Evolutionary conservation across 2,329 filamentous ascomycete genomes (phyloP).

Genomic region (Fusarium cicatricum): DNA sequence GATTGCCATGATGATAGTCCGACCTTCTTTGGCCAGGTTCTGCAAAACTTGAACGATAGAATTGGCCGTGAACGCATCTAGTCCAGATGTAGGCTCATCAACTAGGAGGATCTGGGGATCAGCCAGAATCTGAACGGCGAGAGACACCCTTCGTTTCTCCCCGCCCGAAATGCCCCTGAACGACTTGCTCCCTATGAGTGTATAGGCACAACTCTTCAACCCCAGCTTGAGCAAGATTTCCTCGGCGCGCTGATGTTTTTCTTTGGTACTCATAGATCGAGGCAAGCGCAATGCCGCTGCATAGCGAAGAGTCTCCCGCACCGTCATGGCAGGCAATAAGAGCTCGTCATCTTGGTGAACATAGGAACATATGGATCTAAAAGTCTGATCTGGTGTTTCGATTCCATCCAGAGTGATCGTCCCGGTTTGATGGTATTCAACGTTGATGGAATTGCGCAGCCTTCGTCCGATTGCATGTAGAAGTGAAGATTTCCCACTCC

Average conservation of each 20-base stretch:
- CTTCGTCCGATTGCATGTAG: slow-evolving; percentile 75
- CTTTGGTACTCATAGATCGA: slow-evolving; percentile 69
- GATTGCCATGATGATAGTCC: slow-evolving; percentile 76
- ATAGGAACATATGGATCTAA: slow-evolving; percentile 75
- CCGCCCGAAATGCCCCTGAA: slow-evolving; percentile 81
- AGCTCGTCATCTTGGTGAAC: slow-evolving; percentile 81
- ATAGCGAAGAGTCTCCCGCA: slow-evolving; percentile 75
- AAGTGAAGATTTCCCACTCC: slow-evolving; percentile 76
- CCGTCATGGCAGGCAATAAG: slow-evolving; percentile 74
- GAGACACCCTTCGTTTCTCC: slow-evolving; percentile 78
- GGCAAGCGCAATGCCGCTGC: slow-evolving; percentile 74
- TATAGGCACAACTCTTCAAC: slow-evolving; percentile 77
- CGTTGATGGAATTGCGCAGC: slow-evolving; percentile 66
- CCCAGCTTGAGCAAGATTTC: slow-evolving; percentile 77
- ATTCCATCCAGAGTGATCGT: slow-evolving; percentile 73
- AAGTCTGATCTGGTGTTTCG: slow-evolving; percentile 69
- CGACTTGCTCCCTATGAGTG: slow-evolving; percentile 72
- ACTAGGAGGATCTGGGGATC: slow-evolving; percentile 75
- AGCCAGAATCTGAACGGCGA: slow-evolving; percentile 78
- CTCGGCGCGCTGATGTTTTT: slow-evolving; percentile 72
- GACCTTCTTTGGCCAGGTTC: slow-evolving; percentile 73
- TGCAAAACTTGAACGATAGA: slow-evolving; percentile 77
- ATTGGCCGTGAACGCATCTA: slow-evolving; percentile 78
- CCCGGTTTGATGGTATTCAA: slow-evolving; percentile 67
- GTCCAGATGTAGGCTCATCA: slow-evolving; percentile 77